Evolutionary conservation across 805 yeast genomes (phyloP), one percentile per base, ranked within the genome.

Genomic region (Lipomyces yamadae): DNA sequence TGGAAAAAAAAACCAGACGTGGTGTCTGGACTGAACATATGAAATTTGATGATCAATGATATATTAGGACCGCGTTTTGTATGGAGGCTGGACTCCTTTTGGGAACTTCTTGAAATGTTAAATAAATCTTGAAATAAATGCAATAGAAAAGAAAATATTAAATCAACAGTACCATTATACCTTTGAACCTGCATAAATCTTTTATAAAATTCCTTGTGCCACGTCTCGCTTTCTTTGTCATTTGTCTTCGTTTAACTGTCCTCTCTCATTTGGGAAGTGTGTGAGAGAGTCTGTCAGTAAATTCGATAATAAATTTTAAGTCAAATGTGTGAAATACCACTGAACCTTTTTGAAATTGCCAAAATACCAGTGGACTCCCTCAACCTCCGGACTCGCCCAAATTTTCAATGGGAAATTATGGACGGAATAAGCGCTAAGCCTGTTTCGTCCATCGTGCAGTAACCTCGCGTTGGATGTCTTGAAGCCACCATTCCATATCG

Each of bases 21-120:
- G 45, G 45, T 39, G 45, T 39, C 45, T 39, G 45, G n/a, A 39
- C 45, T 39, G 45, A 39, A 39, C 18, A 39, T 39, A 39, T 39
- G 45, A 39, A 11, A 39, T 39, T 39, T 15, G 45, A 39, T 39
- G 45, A 39, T 39, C 45, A 39, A 39, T 15, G 45, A 39, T 39
- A 39, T 39, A 39, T 6, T 1, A 39, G 45, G 45, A 39, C 45
- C 45, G 45, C 45, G 45, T 39, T 39, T 35, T 39, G 45, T 39
- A 39, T 15, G n/a, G 45, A 39, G 45, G 45, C 18, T 39, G 45
- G 45, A 39, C 45, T 39, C 45, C 13, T 39, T 10, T 39, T 39
- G 45, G 45, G 45, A 39, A 39, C 45, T 6, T 39, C 45, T 39
- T 39, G 45, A 39, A 39, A 39, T 39, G 45, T 39, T 39, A 39